Evolutionary conservation across 2,329 filamentous ascomycete species (phyloP).

Genomic region (Hypocreales sp.): DNA sequence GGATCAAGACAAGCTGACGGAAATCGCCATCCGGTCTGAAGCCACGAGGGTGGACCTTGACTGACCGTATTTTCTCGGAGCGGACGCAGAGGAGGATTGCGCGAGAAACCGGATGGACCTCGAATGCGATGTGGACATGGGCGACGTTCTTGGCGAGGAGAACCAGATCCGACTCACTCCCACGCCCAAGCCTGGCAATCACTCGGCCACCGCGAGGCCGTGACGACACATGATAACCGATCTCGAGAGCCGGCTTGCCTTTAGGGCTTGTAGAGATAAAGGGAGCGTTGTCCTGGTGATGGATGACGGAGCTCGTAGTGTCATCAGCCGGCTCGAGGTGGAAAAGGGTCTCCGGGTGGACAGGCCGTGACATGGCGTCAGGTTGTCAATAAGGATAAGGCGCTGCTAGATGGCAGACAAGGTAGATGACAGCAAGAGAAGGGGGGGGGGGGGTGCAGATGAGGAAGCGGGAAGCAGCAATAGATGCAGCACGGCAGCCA

Average conservation of each 20-base stretch:
- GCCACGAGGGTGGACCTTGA: background rate
- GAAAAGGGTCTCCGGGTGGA: too few species aligned
- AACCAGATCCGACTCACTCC: background rate
- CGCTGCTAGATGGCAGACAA: too few species aligned
- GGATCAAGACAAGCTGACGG: background rate
- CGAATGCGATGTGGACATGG: background rate
- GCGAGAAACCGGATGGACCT: background rate
- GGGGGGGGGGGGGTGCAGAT: too few species aligned
- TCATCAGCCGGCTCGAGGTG: constrained; percentile 1
- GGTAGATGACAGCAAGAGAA: too few species aligned
- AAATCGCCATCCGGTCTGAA: background rate
- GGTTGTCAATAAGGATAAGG: too few species aligned
- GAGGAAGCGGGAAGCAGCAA: too few species aligned
- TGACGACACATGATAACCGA: background rate
- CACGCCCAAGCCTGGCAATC: background rate
- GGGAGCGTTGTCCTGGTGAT: background rate
- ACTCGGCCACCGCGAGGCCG: background rate
- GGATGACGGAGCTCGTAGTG: background rate
- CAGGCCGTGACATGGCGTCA: too few species aligned
- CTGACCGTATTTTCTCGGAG: background rate
- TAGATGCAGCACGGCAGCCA: too few species aligned
- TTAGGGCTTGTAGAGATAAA: background rate
- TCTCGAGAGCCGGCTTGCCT: background rate
- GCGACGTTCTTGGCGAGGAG: background rate
- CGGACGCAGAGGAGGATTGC: constrained; percentile 1